Evolutionary conservation across 2,329 filamentous ascomycete species (phyloP).

Genomic region (Aureobasidium namibiae): DNA sequence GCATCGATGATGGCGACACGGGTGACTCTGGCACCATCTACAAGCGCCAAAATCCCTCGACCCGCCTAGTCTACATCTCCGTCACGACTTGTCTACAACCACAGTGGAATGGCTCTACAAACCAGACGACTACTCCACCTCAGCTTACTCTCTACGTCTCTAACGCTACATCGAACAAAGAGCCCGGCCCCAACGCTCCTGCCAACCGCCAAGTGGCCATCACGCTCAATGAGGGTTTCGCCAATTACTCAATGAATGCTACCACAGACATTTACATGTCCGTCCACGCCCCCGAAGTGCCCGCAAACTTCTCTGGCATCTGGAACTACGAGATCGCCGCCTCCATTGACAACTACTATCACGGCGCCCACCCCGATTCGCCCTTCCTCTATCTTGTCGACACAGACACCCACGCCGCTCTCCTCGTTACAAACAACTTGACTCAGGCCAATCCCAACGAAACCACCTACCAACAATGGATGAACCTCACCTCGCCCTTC

Average conservation of each 20-base stretch:
- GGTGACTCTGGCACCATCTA: slow-evolving; percentile 13
- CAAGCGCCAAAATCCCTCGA: slow-evolving; percentile 18
- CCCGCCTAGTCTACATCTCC: slow-evolving; percentile 63
- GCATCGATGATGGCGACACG: slow-evolving; percentile 12
- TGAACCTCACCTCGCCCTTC: slow-evolving; percentile 52
- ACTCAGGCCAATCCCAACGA: slow-evolving; percentile 43
- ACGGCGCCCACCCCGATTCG: slow-evolving; percentile 49
- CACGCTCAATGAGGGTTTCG: slow-evolving; percentile 61
- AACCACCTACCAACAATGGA: slow-evolving; percentile 46
- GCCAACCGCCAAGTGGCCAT: slow-evolving; percentile 32
- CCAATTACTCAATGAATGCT: slow-evolving; percentile 53
- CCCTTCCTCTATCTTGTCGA: slow-evolving; percentile 71
- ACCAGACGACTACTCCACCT: slow-evolving; percentile 38
- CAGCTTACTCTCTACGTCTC: slow-evolving; percentile 77
- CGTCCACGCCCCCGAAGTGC: slow-evolving; percentile 60
- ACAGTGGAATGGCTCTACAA: slow-evolving; percentile 40
- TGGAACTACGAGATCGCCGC: slow-evolving; percentile 79
- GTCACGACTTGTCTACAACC: slow-evolving; percentile 83
- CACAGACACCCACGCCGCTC: slow-evolving; percentile 67
- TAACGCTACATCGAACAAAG: slow-evolving; percentile 49
- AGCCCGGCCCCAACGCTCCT: slow-evolving; percentile 53
- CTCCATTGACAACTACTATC: slow-evolving; percentile 71
- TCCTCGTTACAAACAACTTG: slow-evolving; percentile 71
- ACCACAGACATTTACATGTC: slow-evolving; percentile 66
- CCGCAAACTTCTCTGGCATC: slow-evolving; percentile 50